Conservation (phyloP, 768 basidiomycete genomes). For the Russula sp. region DNA sequence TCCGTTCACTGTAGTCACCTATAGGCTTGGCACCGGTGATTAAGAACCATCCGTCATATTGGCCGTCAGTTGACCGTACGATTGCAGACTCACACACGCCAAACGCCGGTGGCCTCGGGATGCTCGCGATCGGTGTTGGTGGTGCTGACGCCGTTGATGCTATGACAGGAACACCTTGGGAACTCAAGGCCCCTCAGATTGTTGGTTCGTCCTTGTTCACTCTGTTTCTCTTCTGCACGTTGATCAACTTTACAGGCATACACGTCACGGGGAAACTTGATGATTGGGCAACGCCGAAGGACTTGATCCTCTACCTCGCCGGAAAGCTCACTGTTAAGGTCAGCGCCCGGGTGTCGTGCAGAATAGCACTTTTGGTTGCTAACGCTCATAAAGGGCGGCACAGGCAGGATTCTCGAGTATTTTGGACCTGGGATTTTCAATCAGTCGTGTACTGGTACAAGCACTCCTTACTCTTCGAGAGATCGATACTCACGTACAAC, state of each 20-base stretch:
- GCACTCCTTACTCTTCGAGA: background rate
- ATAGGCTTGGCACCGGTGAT: slow-evolving; percentile 76
- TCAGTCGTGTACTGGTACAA: slow-evolving; percentile 87
- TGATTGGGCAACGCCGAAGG: slow-evolving; percentile 95
- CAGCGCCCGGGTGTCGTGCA: slow-evolving; percentile 44
- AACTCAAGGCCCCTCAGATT: slow-evolving; percentile 85
- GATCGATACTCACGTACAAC: background rate
- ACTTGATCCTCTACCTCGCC: slow-evolving; percentile 89
- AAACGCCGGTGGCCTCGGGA: slow-evolving; percentile 93
- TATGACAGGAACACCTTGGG: slow-evolving; percentile 98
- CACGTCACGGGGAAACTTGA: slow-evolving; percentile 81
- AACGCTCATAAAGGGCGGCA: slow-evolving; percentile 65
- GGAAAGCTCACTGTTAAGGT: slow-evolving; percentile 92
- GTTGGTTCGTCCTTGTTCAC: slow-evolving; percentile 46
- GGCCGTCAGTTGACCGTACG: background rate
- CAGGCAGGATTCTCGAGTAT: slow-evolving; percentile 93
- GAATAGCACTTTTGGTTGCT: background rate
- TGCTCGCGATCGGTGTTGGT: slow-evolving; percentile 98
- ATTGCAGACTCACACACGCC: slow-evolving; percentile 88
- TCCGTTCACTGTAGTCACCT: slow-evolving; percentile 14
- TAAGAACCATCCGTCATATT: background rate
- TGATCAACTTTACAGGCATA: slow-evolving; percentile 47
- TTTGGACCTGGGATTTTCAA: slow-evolving; percentile 86
- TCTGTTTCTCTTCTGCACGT: background rate
- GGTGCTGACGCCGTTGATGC: slow-evolving; percentile 98